phyloP scores from a whole-genome alignment of 495 filamentous ascomycete species.

The Parathielavia appendiculata region DNA sequence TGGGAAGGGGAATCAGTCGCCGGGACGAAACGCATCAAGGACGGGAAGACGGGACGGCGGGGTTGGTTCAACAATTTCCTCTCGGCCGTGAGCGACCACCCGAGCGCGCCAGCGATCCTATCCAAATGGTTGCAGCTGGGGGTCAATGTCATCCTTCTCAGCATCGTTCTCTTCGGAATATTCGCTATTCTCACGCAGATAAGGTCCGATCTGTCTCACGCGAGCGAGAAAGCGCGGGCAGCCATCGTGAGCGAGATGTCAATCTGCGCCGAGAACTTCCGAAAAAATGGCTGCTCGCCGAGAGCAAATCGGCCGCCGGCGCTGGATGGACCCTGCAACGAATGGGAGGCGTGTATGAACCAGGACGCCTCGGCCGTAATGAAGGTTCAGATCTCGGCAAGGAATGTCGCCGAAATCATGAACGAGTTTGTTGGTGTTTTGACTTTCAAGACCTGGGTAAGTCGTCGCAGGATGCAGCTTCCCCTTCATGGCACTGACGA shows the following conservation, averaged over 20 bases:
- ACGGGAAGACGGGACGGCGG: conserved; percentile 18
- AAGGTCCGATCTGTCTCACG: conserved; percentile 67
- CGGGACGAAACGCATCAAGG: conserved; percentile 29
- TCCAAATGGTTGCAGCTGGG: conserved; percentile 78
- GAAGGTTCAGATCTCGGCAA: conserved; percentile 38
- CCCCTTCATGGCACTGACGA: conserved; percentile 19
- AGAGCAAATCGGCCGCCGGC: conserved; percentile 58
- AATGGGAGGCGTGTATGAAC: conserved; percentile 85
- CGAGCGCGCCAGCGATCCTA: conserved; percentile 77
- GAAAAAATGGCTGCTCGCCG: conserved; percentile 65
- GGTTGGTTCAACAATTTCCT: conserved; percentile 54
- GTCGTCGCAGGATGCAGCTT: conserved; percentile 39
- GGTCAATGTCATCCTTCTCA: conserved; percentile 70
- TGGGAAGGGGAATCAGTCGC: conserved; percentile 23
- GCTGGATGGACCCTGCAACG: conserved; percentile 63
- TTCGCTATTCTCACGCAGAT: conserved; percentile 66
- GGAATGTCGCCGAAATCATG: conserved; percentile 43
- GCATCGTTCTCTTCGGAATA: conserved; percentile 62
- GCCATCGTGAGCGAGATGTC: conserved; percentile 68
- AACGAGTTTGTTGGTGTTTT: conserved; percentile 45
- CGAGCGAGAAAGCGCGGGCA: conserved; percentile 56
- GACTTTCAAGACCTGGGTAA: conserved; percentile 54
- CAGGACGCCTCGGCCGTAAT: conserved; percentile 41
- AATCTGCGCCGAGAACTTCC: conserved; percentile 61
- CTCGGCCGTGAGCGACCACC: conserved; percentile 67